Conservation (phyloP, 805 yeast species). For the Teunomyces gatunensis region DNA sequence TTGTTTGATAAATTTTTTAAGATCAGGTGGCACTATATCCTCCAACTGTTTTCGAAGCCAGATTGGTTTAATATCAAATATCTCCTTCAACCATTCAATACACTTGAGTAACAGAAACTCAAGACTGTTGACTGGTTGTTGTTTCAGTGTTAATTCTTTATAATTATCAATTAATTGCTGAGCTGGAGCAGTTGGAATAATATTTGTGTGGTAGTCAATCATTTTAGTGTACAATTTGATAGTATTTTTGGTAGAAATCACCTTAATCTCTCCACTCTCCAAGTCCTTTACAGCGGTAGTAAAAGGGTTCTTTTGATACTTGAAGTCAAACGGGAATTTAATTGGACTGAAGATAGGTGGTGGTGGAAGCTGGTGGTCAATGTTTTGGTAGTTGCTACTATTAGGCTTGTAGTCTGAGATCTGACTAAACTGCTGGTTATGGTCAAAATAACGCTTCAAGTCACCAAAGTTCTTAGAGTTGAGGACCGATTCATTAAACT, state of each 20-base stretch:
- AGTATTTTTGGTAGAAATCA: constrained; percentile 44
- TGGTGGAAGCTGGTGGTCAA: constrained; percentile 67
- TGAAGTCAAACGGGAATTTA: constrained; percentile 73
- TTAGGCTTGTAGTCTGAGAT: constrained; percentile 27
- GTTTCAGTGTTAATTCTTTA: constrained; percentile 31
- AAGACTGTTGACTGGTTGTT: constrained; percentile 30
- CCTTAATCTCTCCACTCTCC: constrained; percentile 57
- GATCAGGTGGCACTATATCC: constrained; percentile 49
- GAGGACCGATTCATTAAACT: constrained; percentile 25
- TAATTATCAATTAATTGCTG: constrained; percentile 40
- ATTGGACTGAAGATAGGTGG: constrained; percentile 81
- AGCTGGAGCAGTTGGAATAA: constrained; percentile 50
- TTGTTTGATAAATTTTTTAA: constrained; percentile 52
- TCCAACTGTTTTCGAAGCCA: constrained; percentile 80
- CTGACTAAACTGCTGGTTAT: constrained; percentile 20
- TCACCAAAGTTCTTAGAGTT: constrained; percentile 22
- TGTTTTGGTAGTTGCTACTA: constrained; percentile 23
- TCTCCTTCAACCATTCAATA: constrained; percentile 37
- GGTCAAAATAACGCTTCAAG: constrained; percentile 23
- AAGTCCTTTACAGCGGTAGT: constrained; percentile 47
- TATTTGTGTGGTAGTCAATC: constrained; percentile 45
- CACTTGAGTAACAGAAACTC: constrained; percentile 40
- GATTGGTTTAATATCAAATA: constrained; percentile 73
- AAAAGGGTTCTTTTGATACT: constrained; percentile 69
- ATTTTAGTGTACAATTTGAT: constrained; percentile 54